Evolutionary conservation across 2,329 filamentous ascomycete species (phyloP), one percentile per base, ranked within the genome.

Genomic region (Septoria petroselini): DNA sequence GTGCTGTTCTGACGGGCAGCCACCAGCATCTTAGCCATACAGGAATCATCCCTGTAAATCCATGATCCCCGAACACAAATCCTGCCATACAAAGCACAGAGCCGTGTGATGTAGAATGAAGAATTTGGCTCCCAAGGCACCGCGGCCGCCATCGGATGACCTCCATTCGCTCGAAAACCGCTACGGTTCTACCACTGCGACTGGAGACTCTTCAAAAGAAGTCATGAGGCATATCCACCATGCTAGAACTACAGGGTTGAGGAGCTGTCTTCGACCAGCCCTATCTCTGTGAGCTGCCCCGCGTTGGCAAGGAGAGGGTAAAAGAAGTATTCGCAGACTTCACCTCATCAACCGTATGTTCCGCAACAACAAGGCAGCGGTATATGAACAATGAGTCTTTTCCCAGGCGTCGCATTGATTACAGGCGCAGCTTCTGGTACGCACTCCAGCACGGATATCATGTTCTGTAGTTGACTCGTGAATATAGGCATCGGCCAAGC

Each of bases 401-500:
- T 60, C 31, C 60, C 64, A 12, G 65, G 65, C 23, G 66, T 67
- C 2, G 66, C 64, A 15, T 53, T 68, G 12, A 53, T 68, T 17
- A 66, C 63, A 17, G 66, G 66, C n/a, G 64, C 65, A 2, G 65
- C 63, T 9, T 65, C 63, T 17, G 65, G 64, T 65, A 50, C 31
- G 58, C 19, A 27, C 7, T 5, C 21, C 12, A 40, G 7, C 39
- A 35, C 29, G 14, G 18, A 15, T 15, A 14, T 7, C 14, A 25
- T 41, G 38, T 19, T 12, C 18, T 12, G 7, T 4, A 14, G 25
- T 33, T 9, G 42, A 1, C 11, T 35, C 11, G n/a, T 35, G 33
- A 17, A 15, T 38, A 18, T 18, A 73, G 72, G 72, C 12, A 75
- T 75, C 47, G 72, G 72, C 8, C 66, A 69, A 31, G 69, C 70